These are phyloP conservation scores for Verticillium albo-atrum DNA, from an alignment of 2,329 filamentous ascomycete species.

Conservation along the genomic window DNA sequence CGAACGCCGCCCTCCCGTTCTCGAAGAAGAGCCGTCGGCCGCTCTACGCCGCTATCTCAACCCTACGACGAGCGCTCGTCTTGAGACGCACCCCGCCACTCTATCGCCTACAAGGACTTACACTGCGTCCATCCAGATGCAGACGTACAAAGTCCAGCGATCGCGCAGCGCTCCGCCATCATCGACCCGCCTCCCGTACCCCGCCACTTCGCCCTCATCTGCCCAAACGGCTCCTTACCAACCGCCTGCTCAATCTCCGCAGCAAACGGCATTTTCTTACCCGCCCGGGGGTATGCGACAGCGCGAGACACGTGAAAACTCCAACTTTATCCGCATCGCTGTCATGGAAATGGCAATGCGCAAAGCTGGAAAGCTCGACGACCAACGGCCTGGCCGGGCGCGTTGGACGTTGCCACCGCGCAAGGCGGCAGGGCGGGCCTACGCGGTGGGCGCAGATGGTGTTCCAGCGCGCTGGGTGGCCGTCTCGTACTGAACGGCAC, in stretches of 20 bases:
- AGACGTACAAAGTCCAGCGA: constrained; percentile 60
- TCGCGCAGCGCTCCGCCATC: constrained; percentile 33
- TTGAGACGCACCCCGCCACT: constrained; percentile 33
- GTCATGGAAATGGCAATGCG: constrained; percentile 72
- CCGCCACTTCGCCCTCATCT: constrained; percentile 24
- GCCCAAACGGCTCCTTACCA: constrained; percentile 21
- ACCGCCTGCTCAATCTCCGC: constrained; percentile 25
- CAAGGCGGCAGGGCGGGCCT: constrained; percentile 46
- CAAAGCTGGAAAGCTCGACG: constrained; percentile 60
- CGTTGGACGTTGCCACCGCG: constrained; percentile 65
- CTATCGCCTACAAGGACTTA: constrained; percentile 33
- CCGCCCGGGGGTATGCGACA: constrained; percentile 50
- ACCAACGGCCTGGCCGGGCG: constrained; percentile 62
- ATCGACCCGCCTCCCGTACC: constrained; percentile 24
- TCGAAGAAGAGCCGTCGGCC: constrained; percentile 61
- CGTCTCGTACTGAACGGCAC: constrained; percentile 13
- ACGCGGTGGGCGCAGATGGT: constrained; percentile 53
- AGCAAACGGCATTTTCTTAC: constrained; percentile 24
- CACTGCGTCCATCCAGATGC: constrained; percentile 68
- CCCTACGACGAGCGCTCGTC: constrained; percentile 49
- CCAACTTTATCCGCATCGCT: constrained; percentile 66
- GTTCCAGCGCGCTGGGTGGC: constrained; percentile 57
- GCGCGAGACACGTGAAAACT: constrained; percentile 65
- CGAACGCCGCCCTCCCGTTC: constrained; percentile 58
- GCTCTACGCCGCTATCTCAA: constrained; percentile 65